Evolutionary conservation across 2,329 filamentous ascomycete species (phyloP), one percentile per base, ranked within the genome.

Genomic region (Aspergillus niger): DNA sequence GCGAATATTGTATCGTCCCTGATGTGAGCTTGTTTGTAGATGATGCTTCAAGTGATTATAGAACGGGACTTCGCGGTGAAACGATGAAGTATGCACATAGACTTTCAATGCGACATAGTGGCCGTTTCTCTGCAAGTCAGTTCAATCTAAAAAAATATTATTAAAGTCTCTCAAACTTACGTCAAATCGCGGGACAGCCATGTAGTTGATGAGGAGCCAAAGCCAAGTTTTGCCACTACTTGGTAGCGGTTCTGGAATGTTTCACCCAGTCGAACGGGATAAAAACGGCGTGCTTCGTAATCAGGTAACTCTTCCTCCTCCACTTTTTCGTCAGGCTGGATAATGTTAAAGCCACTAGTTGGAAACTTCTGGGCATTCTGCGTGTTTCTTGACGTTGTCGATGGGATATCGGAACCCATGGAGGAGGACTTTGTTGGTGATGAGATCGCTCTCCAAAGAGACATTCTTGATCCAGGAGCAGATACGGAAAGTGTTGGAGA

Each of bases 141-240:
- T 15, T 56, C 4, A 39, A 43, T 39, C 8, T 30, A 10, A 30
- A 30, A 28, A 30, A 30, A 8, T 8, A 15, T 17, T 11, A 15
- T 17, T 7, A 20, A 8, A 49, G 30, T 13, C 22, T 50, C 13
- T n/a, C 17, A 17, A 39, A 57, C 58, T 6, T 62, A 65, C 69
- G 8, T 64, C 22, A 72, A 39, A 48, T 73, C 70, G 32, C 67
- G 59, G 22, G 67, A 66, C 2, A 73, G 64, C 72, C 71, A 74
- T 49, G 57, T 68, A 1, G 71, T 74, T 3, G 71, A 73, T 13
- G 64, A 70, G 13, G 66, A 59, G 26, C 71, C 69, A 63, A 67
- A 74, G 1, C 72, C 70, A 10, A 75, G 67, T 58, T 75, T 75
- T 39, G 65, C 67, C 24, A 71, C 28, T 44, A 66, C 30, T 63